Base-by-base conservation (phyloP, 305 asterid genomes). In the Vinca major region DNA sequence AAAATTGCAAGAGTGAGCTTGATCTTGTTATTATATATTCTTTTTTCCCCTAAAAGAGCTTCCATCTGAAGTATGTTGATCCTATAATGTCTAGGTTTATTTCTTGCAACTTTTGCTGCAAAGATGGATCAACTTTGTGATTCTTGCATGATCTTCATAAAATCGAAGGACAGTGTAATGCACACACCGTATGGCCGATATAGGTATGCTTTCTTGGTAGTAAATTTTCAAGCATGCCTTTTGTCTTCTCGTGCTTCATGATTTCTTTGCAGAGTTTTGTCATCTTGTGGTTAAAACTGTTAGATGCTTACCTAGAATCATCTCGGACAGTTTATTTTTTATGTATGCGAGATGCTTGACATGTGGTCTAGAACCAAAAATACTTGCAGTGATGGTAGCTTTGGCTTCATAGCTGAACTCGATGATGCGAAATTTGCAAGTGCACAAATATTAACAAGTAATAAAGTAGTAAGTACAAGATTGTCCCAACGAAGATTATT, bases 81-180 rank as follows among this genome's bases (percentile, higher is more conserved):
- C 62, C 14, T 49, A 56, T 75, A 68, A 75, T 79, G 62, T 73
- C 63, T 75, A 93, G 99, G 89, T 73, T 67, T 84, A 73, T 91
- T 88, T 81, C 88, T 86, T 74, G 95, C 96, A 77, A 86, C 96
- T 44, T 83, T 86, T 52, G 81, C 90, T 64, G 90, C 86, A 60
- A 88, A 78, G 83, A 76, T 71, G 84, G 98, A 83, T 67, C 90
- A 68, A 41, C 92, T 88, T 58, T 93, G 99, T 81, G 96, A 93
- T 89, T 78, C 91, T 40, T 93, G 99, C 83, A 75, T 83, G 80
- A 80, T 82, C 70, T 68, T 72, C 67, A 78, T 81, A 65, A 90
- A 84, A 74, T 79, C 90, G 51, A 92, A 87, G 54, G 73, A 78
- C 66, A 69, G 75, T 63, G 49, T 73, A 63, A 76, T 75, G 73